Base-by-base conservation (phyloP, 2,329 filamentous ascomycete genomes). In the Stachybotrys echinatus region DNA sequence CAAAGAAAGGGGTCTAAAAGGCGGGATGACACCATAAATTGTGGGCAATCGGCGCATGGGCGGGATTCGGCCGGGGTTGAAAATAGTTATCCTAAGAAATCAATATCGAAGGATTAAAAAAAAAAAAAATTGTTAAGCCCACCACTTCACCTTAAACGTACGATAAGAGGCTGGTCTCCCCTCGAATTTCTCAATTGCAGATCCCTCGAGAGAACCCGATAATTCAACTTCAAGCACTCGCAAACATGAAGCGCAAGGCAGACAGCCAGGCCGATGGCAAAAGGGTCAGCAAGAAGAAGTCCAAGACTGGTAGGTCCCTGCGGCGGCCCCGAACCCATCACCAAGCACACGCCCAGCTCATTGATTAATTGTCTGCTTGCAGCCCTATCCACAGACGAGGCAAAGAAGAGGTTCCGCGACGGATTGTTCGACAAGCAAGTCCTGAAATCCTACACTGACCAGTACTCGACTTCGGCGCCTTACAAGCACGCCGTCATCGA, bases 401-500 rank as follows among this genome's bases (percentile, higher is more conserved):
- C 80, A 47, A 73, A 77, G 58, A 68, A 74, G 53, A 75, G 83
- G 42, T 90, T 90, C 65, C 79, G 83, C 49, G 73, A 77, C 48
- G 84, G 81, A 5, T 78, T 90, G 38, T 88, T 89, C 63, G 79
- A 84, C 57, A 65, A 76, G 48, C 59, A 76, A 21, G 75, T 81
- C 31, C 74, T 87, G 52, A 60, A 77, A 50, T 65, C 74, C 31
- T 88, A 89, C 66, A 81, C 79, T 10, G 62, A 71, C 19, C 74
- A 79, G 56, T 89, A 89, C 65, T 79, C 82, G 48, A 62, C 72
- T 7, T 89, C 87, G 10, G 68, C 74, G 18, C 86, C 85, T 5
- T 99, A 99, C 76, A 91, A 92, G 66, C 92, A 99, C 68, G 88
- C 88, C 59, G 92, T 99, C 47, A 96, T 99, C 64, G 78, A 84